Evolutionary conservation across 306 rosid genomes (phyloP).

Genomic region (Lagenaria siceraria): DNA sequence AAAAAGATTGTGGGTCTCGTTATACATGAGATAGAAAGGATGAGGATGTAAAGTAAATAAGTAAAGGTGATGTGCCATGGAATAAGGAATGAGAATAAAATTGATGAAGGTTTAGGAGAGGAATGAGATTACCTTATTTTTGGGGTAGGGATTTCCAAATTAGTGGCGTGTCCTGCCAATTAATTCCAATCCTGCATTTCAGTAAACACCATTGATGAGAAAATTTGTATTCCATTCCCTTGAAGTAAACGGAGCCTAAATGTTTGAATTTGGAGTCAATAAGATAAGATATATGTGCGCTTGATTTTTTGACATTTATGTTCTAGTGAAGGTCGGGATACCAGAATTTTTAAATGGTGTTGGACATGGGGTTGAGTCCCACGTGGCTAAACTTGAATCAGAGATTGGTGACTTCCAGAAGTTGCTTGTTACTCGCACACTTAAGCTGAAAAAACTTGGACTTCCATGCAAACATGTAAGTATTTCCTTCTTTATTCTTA

Average conservation of each 20-base stretch:
- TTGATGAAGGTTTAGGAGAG: background rate
- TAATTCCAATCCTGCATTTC: background rate
- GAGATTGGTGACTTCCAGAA: conserved; percentile 75
- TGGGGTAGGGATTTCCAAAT: background rate
- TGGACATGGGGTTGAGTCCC: conserved; percentile 70
- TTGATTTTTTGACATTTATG: conserved; percentile 3
- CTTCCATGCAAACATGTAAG: conserved; percentile 77
- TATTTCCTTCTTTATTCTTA: background rate
- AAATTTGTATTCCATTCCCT: background rate
- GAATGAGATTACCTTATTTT: background rate
- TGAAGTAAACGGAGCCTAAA: background rate
- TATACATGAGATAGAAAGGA: background rate
- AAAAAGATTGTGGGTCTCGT: background rate
- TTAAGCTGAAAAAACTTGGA: conserved; percentile 68
- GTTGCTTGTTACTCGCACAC: conserved; percentile 71
- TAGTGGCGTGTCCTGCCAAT: background rate
- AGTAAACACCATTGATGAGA: background rate
- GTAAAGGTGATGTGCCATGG: background rate
- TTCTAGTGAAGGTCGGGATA: conserved; percentile 73
- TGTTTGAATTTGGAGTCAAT: background rate
- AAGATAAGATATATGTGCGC: background rate
- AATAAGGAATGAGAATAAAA: background rate
- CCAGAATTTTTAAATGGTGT: conserved; percentile 70
- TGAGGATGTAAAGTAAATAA: background rate
- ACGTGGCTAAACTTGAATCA: conserved; percentile 58